A percentile compares a stretch with the other conserved stretches of the same genome.
phyloP scores from a whole-genome alignment of 2,329 filamentous ascomycete species.

The Didymella exigua region DNA sequence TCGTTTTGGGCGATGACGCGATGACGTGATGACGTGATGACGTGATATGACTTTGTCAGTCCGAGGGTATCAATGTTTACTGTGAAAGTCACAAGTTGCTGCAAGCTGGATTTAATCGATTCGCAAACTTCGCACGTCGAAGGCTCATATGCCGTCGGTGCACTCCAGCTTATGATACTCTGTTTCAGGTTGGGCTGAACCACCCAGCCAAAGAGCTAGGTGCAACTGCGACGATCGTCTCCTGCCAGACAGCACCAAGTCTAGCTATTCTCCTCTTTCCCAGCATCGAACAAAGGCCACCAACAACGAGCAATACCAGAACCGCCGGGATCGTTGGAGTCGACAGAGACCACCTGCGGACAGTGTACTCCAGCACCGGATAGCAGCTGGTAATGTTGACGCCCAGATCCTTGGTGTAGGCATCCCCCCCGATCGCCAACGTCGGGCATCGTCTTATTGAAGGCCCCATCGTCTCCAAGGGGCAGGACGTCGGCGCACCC shows the following conservation, averaged over 20 bases:
- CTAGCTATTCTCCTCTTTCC: conserved; percentile 8
- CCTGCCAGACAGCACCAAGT: not conserved
- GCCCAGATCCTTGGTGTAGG: conserved; percentile 2
- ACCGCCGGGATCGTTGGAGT: not conserved
- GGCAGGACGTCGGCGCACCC: conserved; percentile 9
- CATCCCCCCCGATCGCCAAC: conserved; percentile 5
- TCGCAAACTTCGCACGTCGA: not conserved
- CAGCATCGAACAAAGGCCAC: conserved; percentile 2
- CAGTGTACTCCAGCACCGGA: not conserved
- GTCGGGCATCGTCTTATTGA: conserved; percentile 9
- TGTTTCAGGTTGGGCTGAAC: not conserved
- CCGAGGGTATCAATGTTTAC: not conserved
- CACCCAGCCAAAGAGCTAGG: not conserved
- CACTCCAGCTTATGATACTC: conserved; percentile 8
- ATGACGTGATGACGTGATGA: not conserved
- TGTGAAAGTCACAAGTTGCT: not conserved
- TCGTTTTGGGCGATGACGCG: not conserved
- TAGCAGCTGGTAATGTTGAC: conserved; percentile 12
- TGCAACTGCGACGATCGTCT: not conserved
- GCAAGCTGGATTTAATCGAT: not conserved
- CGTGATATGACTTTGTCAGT: too few species aligned
- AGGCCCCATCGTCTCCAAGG: conserved; percentile 4
- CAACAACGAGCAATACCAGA: not conserved
- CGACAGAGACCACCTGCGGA: not conserved
- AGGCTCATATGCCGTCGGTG: conserved; percentile 1